Base-by-base conservation (phyloP, 768 basidiomycete species). In the Suillus brevipes region DNA sequence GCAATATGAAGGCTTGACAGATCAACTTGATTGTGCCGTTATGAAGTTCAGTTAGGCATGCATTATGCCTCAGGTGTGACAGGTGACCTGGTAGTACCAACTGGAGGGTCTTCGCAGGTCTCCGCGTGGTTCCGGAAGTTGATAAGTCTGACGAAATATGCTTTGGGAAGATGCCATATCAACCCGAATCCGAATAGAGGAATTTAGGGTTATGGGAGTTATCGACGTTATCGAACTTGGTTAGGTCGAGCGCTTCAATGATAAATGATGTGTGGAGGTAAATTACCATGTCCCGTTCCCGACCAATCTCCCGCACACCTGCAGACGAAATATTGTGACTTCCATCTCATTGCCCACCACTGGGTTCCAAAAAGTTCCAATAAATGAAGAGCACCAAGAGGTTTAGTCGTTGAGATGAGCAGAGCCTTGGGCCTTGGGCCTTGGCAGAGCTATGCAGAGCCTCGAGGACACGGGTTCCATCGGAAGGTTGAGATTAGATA, bases 91-190 rank as follows among this genome's bases (percentile, higher is more conserved):
- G 31, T 36, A 14, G 53, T 36, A 55, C 20, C 10, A 34, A 55
- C 34, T 36, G 6, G 20, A 55, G 20, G 31, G 34, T 13, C 34
- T 55, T 55, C 53, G 31, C 20, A 34, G 20, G 53, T n/a, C 53
- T 55, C 53, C 53, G 53, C 53, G 36, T 55, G 34, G 3, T 55
- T 55, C 53, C 12, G 20, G 53, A 55, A 55, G 53, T 55, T 34
- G 53, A 55, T 55, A 55, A 55, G 53, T 53, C 7, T 25, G 14
- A 53, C 34, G 34, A 36, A 53, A 53, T 53, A 18, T 31, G 18
- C 34, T 36, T 55, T 34, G 53, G 53, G 53, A 55, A 55, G 31
- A 20, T 55, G 53, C 20, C 31, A 55, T 28, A 31, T 53, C 28
- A 53, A 53, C 9, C 50, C 18, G 28, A 53, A 28, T 53, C 52